Base-by-base conservation (phyloP, 768 basidiomycete genomes). In the Lenzites betulinus region DNA sequence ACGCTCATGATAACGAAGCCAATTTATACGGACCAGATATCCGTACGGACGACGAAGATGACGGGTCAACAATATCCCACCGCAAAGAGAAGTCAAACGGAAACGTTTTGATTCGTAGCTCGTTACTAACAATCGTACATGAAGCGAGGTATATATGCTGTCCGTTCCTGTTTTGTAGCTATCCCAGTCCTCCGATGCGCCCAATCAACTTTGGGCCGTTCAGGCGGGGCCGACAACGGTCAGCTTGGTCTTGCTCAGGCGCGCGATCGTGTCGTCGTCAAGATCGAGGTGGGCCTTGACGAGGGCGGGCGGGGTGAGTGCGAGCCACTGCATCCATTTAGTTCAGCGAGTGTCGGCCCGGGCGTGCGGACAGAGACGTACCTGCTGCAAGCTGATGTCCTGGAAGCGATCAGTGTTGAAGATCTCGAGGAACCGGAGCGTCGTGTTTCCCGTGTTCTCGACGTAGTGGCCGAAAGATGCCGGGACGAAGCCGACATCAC, bases 211-310 rank as follows among this genome's bases (percentile, higher is more conserved):
- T 39, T 13, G 7, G 11, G 15, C 39, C 23, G 41, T 25, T 53
- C 20, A 46, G 7, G 54, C 42, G 15, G 67, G 60, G 35, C 78
- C 77, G 16, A 84, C 81, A 15, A 87, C 74, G 28, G 69, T 73
- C 36, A 77, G 74, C 70, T 87, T 84, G n/a, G 76, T 77, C 66
- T 76, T 82, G 63, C 75, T 81, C 42, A 88, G 73, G 9, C 75
- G 73, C 3, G 76, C 69, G 44, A 88, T 79, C 8, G 78, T 75
- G 20, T 78, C 80, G 25, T 83, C 80, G 11, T 81, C 79, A 48
- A 88, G 66, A 26, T 76, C 76, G n/a, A 88, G 79, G 64, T 87
- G 83, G 0, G 83, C 83, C 67, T 84, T 84, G 33, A 88, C 85
- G 12, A 88, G 76, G 25, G 75, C 76, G 2, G 79, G 81, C 6